Evolutionary conservation across 306 rosid species (phyloP).

Genomic region (Potentilla sterilis): DNA sequence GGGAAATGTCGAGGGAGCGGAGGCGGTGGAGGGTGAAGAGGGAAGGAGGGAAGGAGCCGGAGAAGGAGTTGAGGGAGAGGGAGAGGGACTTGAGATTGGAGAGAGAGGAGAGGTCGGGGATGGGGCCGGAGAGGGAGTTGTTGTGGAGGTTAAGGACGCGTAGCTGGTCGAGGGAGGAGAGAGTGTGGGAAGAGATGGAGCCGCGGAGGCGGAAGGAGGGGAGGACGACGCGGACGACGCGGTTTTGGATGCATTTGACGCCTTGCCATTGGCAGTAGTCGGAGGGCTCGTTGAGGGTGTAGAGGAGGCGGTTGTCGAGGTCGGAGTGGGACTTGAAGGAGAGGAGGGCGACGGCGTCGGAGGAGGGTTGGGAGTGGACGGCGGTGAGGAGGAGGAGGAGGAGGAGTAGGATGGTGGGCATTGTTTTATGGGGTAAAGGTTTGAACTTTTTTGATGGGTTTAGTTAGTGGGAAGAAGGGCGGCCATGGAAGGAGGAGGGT

Average conservation of each 20-base stretch:
- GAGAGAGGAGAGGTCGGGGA: conserved; percentile 74
- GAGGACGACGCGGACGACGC: conserved; percentile 56
- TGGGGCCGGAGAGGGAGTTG: conserved; percentile 75
- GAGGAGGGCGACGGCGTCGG: conserved; percentile 68
- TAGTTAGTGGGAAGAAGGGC: neutral
- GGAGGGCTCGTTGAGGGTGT: conserved; percentile 53
- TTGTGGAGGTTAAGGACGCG: conserved; percentile 67
- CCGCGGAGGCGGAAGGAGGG: conserved; percentile 53
- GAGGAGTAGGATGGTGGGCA: neutral
- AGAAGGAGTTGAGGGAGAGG: conserved; percentile 54
- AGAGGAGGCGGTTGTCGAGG: conserved; percentile 66
- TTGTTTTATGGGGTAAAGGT: neutral
- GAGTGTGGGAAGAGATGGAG: conserved; percentile 44
- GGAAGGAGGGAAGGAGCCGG: conserved; percentile 68
- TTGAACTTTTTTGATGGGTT: neutral
- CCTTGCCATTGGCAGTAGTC: conserved; percentile 92
- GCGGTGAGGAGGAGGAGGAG: neutral
- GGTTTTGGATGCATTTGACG: conserved; percentile 74
- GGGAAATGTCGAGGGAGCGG: conserved; percentile 51
- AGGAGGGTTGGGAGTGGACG: conserved; percentile 11
- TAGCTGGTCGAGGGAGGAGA: conserved; percentile 75
- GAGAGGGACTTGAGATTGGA: conserved; percentile 62
- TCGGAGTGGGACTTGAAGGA: conserved; percentile 77
- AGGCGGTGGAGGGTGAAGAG: conserved; percentile 57
- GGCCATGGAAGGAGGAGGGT: neutral